These are phyloP conservation scores for Pulveroboletus sp. DNA, from an alignment of 768 basidiomycete genomes.

Conservation along the genomic window DNA sequence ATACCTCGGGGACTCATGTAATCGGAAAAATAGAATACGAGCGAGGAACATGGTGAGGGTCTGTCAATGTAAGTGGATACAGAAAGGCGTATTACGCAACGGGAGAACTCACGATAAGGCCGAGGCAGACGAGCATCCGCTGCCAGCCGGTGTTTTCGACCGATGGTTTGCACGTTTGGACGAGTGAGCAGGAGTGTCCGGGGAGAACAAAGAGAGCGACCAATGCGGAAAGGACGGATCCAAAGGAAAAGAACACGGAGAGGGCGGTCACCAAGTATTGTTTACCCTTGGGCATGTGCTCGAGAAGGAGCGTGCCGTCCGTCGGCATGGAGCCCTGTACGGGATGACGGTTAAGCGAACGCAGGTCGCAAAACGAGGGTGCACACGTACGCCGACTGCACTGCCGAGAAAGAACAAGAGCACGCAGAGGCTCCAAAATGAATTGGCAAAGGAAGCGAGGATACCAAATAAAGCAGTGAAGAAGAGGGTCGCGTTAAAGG, in stretches of 20 bases:
- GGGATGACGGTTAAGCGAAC: conserved; percentile 1
- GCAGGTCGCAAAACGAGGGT: neutral
- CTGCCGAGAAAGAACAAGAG: conserved; percentile 87
- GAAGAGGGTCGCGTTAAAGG: conserved; percentile 91
- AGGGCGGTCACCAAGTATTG: conserved; percentile 90
- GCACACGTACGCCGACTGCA: conserved; percentile 79
- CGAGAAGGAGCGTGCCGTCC: conserved; percentile 87
- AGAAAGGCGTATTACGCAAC: neutral
- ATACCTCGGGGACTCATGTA: conserved; percentile 93
- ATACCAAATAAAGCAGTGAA: conserved; percentile 90
- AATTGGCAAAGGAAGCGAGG: conserved; percentile 67
- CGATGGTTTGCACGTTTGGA: conserved; percentile 58
- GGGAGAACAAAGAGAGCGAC: conserved; percentile 83
- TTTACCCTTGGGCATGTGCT: conserved; percentile 91
- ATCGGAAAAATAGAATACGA: conserved; percentile 84
- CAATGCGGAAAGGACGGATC: conserved; percentile 81
- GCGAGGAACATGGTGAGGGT: conserved; percentile 84
- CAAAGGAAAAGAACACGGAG: conserved; percentile 94
- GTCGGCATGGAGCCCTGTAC: conserved; percentile 91
- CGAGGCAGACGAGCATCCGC: conserved; percentile 73
- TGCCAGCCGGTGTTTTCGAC: conserved; percentile 86
- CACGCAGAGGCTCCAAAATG: conserved; percentile 68
- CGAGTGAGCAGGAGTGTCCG: conserved; percentile 58
- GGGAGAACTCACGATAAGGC: conserved; percentile 71
- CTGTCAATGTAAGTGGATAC: conserved; percentile 38